Percentiles rank a stretch among this genome's conserved stretches.
These are phyloP conservation scores for Cordyceps militaris DNA, from an alignment of 2,329 filamentous ascomycete species.

Conservation along the genomic window DNA sequence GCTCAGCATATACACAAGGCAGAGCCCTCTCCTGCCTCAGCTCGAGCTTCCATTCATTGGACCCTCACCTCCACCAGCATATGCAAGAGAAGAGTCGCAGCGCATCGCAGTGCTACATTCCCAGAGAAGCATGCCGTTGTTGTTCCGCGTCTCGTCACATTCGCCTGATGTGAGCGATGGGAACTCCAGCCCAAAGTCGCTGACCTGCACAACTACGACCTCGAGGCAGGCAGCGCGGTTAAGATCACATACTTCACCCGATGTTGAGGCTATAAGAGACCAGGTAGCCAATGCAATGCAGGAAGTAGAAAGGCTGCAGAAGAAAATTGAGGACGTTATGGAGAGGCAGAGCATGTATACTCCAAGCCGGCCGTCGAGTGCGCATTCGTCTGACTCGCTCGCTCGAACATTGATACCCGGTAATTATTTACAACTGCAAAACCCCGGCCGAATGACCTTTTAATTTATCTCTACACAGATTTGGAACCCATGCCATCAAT, in stretches of 20 bases:
- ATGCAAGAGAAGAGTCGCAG: slow-evolving; percentile 26
- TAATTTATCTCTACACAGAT: slow-evolving; percentile 6
- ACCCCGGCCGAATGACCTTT: background rate
- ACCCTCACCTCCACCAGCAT: slow-evolving; percentile 33
- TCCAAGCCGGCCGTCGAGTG: slow-evolving; percentile 46
- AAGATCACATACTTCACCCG: slow-evolving; percentile 39
- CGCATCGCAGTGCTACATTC: slow-evolving; percentile 20
- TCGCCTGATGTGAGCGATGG: background rate
- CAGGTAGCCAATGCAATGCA: slow-evolving; percentile 50
- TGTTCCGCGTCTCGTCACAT: slow-evolving; percentile 42
- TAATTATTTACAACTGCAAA: slow-evolving; percentile 18
- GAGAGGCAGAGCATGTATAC: slow-evolving; percentile 54
- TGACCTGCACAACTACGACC: slow-evolving; percentile 16
- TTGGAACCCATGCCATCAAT: slow-evolving; percentile 48
- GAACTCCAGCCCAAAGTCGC: background rate
- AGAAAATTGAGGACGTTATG: slow-evolving; percentile 52
- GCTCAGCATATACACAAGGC: slow-evolving; percentile 43
- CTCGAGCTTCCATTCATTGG: slow-evolving; percentile 36
- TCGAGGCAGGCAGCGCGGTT: slow-evolving; percentile 33
- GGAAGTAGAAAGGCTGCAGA: slow-evolving; percentile 52
- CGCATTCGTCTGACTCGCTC: slow-evolving; percentile 39
- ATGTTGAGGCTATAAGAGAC: slow-evolving; percentile 45
- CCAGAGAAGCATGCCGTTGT: slow-evolving; percentile 13
- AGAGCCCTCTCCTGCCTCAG: slow-evolving; percentile 43
- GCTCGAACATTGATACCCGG: slow-evolving; percentile 24